phyloP scores from a whole-genome alignment of 2,329 filamentous ascomycete genomes.

The Neophaeococcomyces mojaviensis region DNA sequence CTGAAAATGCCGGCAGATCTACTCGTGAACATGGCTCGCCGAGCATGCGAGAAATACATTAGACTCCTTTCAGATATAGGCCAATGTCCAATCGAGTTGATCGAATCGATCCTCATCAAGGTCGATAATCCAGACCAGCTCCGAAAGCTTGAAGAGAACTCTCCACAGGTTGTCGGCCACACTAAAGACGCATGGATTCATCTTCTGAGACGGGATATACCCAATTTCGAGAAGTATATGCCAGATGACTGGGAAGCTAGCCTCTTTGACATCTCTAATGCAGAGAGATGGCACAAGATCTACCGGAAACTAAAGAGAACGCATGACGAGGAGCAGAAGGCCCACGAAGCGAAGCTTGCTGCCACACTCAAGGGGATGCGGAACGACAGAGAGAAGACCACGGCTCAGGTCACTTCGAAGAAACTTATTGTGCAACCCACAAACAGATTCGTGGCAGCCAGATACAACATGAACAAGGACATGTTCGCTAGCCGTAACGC shows the following conservation, averaged over 20 bases:
- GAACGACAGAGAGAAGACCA: constrained; percentile 51
- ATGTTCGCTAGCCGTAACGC: constrained; percentile 33
- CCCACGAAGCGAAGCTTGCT: constrained; percentile 52
- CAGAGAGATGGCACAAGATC: constrained; percentile 67
- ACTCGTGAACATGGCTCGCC: constrained; percentile 22
- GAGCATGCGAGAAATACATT: constrained; percentile 22
- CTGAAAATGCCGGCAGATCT: constrained; percentile 23
- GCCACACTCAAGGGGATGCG: constrained; percentile 51
- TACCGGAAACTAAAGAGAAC: constrained; percentile 63
- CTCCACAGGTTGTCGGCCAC: constrained; percentile 65
- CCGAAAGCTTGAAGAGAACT: constrained; percentile 62
- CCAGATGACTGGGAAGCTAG: constrained; percentile 37
- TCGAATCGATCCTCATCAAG: constrained; percentile 61
- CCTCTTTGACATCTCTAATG: constrained; percentile 56
- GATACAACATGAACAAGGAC: constrained; percentile 6
- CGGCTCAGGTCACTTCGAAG: constrained; percentile 49
- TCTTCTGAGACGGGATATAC: constrained; percentile 72
- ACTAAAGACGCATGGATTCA: constrained; percentile 68
- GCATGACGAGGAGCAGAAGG: constrained; percentile 49
- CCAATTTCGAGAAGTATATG: constrained; percentile 45
- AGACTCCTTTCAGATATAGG: constrained; percentile 62
- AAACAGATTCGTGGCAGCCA: not conserved
- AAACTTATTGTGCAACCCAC: constrained; percentile 38
- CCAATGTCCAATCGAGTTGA: constrained; percentile 58
- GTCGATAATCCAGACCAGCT: constrained; percentile 70